phyloP scores from a whole-genome alignment of 305 asterid species.

The Solanum hybrid region DNA sequence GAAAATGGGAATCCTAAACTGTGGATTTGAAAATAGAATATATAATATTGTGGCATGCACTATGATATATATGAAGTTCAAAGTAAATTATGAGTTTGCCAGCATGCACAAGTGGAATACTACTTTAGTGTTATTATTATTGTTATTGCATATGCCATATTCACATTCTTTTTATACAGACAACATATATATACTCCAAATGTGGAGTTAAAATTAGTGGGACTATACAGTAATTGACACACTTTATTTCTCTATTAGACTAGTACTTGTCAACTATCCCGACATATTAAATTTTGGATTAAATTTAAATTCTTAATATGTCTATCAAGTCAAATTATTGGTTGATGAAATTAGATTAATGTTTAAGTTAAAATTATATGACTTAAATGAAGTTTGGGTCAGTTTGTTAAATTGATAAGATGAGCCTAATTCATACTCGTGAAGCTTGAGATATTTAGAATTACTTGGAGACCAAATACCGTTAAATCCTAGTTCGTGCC shows the following conservation, averaged over 20 bases:
- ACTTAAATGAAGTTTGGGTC: background rate
- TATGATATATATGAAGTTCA: background rate
- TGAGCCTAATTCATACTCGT: background rate
- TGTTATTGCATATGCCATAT: background rate
- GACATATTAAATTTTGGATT: background rate
- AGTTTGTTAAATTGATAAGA: background rate
- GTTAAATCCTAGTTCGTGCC: fast-evolving
- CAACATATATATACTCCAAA: background rate
- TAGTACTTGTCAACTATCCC: background rate
- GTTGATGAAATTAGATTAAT: too few relatives aligned
- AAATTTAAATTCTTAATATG: too few relatives aligned
- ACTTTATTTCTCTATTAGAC: background rate
- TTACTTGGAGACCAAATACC: background rate
- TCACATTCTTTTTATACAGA: background rate
- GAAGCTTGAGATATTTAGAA: too few relatives aligned
- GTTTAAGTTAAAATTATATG: background rate
- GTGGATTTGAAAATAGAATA: background rate
- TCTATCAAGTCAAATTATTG: too few relatives aligned
- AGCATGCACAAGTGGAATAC: background rate
- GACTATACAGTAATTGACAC: background rate
- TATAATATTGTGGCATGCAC: background rate
- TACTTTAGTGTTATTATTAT: background rate
- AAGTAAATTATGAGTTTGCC: background rate
- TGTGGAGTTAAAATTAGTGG: background rate
- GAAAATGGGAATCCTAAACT: background rate